Base-by-base conservation (phyloP, 2,329 filamentous ascomycete genomes). In the Pseudopithomyces maydicus region DNA sequence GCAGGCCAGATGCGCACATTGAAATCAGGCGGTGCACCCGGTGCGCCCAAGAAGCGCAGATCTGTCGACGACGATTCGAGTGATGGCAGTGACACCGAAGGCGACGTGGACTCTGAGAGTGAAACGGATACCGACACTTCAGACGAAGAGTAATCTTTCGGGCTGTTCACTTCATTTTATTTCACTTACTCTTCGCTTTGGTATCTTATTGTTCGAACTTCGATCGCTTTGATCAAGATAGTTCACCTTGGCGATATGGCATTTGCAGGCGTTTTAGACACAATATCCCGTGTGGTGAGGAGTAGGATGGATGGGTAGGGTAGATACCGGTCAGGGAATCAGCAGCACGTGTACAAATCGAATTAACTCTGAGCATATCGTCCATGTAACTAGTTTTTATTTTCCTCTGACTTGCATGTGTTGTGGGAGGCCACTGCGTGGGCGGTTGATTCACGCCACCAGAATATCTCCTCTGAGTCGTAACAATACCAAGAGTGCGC, bases 1-100 rank as follows among this genome's bases (percentile, higher is more conserved):
- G 93, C 92, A 47, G 92, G 92, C 58, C 91, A 96, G 78, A 95
- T 97, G 91, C 88, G 88, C 61, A 89, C 90, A 12, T 85, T 96
- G 59, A 96, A 95, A 81, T 89, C 88, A 12, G 90, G 86, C 29
- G 81, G 72, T 29, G 78, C 76, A 22, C 64, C 74, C 3, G 72
- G 79, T 38, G 77, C 84, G 38, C 78, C 80, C 43, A 87, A 86
- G 80, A 84, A 85, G 67, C 85, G 83, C 74, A 81, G 81, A 73
- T 84, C 81, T 72, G 76, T 56, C 77, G 85, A 85, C 2, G 80
- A 82, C 5, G 86, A 89, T 45, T 88, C 85, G n/a, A 84, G 82
- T 51, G 81, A 84, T 44, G 84, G 84, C 55, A 86, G 84, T 69
- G 83, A 86, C 62, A 86, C 84, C 19, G 85, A 87, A 20, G 92